These are phyloP conservation scores for Xylaria grammica DNA, from an alignment of 495 filamentous ascomycete genomes.

Conservation along the genomic window DNA sequence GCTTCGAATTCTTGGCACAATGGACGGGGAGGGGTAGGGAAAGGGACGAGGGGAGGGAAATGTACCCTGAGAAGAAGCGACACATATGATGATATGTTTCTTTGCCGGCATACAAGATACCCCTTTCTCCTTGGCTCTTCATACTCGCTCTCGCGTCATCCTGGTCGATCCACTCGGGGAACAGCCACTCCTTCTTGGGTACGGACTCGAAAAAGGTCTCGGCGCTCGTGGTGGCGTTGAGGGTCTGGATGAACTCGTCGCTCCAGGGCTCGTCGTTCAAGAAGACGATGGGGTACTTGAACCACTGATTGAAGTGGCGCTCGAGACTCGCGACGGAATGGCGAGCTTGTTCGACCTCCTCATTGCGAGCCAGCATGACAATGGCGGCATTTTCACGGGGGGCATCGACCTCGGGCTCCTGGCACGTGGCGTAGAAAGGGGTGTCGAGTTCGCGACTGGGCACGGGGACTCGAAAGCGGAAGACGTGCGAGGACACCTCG, in stretches of 20 bases:
- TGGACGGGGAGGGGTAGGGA: conserved; percentile 11
- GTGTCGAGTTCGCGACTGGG: conserved; percentile 45
- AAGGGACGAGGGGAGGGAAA: conserved; percentile 11
- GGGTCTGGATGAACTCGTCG: conserved; percentile 81
- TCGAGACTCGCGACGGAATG: conserved; percentile 92
- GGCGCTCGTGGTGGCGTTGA: conserved; percentile 81
- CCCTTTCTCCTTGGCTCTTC: conserved; percentile 80
- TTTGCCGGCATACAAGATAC: conserved; percentile 98
- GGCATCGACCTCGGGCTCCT: conserved; percentile 52
- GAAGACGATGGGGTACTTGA: conserved; percentile 95
- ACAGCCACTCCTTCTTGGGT: conserved; percentile 85
- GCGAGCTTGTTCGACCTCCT: conserved; percentile 87
- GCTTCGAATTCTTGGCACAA: background rate
- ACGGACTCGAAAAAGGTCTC: conserved; percentile 80
- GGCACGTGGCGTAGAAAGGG: conserved; percentile 50
- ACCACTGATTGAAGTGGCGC: conserved; percentile 97
- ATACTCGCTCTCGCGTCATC: conserved; percentile 84
- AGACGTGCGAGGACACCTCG: conserved; percentile 39
- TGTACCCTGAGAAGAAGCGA: conserved; percentile 93
- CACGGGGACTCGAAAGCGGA: conserved; percentile 36
- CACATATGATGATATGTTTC: conserved; percentile 99
- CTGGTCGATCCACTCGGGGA: conserved; percentile 83
- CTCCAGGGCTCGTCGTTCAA: conserved; percentile 89
- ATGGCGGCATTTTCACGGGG: conserved; percentile 88
- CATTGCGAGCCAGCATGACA: conserved; percentile 91